These are phyloP conservation scores for Coemansia reversa DNA, from an alignment of 192 early-diverging fungal genomes.

Conservation along the genomic window DNA sequence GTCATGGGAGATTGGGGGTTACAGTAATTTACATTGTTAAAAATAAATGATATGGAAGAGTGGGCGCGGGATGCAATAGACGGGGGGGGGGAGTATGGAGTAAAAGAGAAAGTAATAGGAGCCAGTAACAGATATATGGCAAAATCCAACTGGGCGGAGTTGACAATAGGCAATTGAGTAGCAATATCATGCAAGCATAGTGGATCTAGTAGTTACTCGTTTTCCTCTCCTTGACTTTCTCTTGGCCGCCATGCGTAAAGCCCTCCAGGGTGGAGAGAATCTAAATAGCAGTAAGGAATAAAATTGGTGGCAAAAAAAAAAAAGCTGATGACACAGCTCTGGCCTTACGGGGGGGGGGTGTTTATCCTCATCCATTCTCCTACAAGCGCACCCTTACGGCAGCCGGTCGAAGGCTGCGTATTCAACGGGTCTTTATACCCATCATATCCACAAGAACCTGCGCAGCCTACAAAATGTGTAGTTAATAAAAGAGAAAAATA, in stretches of 20 bases:
- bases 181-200: background rate
- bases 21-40: constrained; percentile 24
- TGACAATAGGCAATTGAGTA: background rate
- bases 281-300: background rate
- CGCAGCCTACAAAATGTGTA: constrained; percentile 43
- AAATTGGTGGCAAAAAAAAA: background rate
- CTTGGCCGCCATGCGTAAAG: background rate
- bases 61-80: constrained; percentile 10
- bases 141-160: background rate
- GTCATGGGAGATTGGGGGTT: background rate
- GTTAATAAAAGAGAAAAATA: background rate
- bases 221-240: background rate
- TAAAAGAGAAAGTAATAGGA: constrained; percentile 6
- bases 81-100: background rate
- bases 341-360: background rate
- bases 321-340: background rate
- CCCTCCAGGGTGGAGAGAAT: background rate
- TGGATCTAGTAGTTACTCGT: background rate
- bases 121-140: background rate
- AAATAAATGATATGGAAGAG: constrained; percentile 12
- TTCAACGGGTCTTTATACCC: constrained; percentile 33
- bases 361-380: constrained; percentile 3
- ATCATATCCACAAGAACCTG: constrained; percentile 58
- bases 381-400: background rate
- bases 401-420: background rate